These are phyloP conservation scores for Rhodocollybia butyracea DNA, from an alignment of 768 basidiomycete species.

Conservation along the genomic window DNA sequence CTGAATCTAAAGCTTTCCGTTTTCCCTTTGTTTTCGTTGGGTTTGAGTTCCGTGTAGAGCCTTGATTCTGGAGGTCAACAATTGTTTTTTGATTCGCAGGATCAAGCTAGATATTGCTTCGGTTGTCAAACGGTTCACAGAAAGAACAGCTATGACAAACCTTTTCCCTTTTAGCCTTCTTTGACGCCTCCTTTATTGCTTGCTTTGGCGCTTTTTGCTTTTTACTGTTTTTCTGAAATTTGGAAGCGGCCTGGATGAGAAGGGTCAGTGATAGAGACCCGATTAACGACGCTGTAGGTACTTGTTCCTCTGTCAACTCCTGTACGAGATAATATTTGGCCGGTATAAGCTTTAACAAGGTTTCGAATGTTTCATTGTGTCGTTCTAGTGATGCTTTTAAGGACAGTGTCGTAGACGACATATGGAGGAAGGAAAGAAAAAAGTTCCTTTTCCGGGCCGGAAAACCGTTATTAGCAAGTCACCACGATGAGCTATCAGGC, in stretches of 20 bases:
- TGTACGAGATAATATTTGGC: conserved; percentile 82
- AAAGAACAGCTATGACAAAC: conserved; percentile 33
- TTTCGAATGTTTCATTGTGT: conserved; percentile 86
- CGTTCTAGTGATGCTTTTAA: conserved; percentile 67
- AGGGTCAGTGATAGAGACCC: conserved; percentile 3
- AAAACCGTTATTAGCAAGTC: no score
- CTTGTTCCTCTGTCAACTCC: conserved; percentile 68
- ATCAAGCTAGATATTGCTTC: conserved; percentile 64
- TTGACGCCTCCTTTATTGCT: conserved; percentile 82
- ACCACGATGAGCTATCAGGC: no score
- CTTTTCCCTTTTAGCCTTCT: conserved; percentile 86
- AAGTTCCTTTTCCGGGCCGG: no score
- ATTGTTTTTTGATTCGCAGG: conserved; percentile 81
- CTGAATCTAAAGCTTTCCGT: conserved; percentile 25
- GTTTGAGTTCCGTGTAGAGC: conserved; percentile 7
- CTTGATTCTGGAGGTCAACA: conserved; percentile 70
- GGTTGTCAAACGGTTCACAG: background rate
- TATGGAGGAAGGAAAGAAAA: background rate
- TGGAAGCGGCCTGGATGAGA: conserved; percentile 47
- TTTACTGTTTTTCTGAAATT: conserved; percentile 87
- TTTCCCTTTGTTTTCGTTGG: conserved; percentile 1
- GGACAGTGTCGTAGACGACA: conserved; percentile 5
- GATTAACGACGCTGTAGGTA: conserved; percentile 21
- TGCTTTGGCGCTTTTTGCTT: conserved; percentile 82
- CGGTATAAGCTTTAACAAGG: conserved; percentile 81